Evolutionary conservation across 345 rosid species (phyloP).

Genomic region (Orychophragmus violaceus): DNA sequence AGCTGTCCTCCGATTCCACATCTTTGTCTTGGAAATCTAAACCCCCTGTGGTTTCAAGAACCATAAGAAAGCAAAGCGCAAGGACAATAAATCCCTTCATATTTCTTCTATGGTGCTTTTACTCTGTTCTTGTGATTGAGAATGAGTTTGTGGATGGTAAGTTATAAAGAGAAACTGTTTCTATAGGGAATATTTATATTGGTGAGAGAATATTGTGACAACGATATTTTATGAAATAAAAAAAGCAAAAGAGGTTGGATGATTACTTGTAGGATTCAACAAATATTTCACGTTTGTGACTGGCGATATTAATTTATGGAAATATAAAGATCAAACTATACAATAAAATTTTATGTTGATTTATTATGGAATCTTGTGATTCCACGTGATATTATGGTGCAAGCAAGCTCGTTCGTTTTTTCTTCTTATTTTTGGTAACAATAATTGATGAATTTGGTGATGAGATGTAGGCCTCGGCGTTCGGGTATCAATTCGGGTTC

Average conservation of each 20-base stretch:
- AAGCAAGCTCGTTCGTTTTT: constrained; percentile 6
- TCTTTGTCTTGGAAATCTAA: constrained; percentile 69
- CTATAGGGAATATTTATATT: constrained; percentile 6
- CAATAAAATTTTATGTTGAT: not conserved
- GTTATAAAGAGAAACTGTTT: not conserved
- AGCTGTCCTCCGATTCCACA: constrained; percentile 50
- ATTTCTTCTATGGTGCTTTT: not conserved
- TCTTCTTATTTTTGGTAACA: not conserved
- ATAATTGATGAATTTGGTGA: not conserved
- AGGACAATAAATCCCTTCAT: constrained; percentile 32
- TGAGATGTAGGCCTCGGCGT: too few relatives aligned
- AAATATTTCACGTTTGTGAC: constrained; percentile 6
- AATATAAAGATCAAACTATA: not conserved
- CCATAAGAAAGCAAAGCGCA: constrained; percentile 36
- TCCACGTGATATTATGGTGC: not conserved
- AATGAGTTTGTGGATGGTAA: not conserved
- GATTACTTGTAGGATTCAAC: constrained; percentile 23
- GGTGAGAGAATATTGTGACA: constrained; percentile 7
- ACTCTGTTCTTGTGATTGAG: constrained; percentile 12
- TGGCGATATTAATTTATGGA: not conserved
- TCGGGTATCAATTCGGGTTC: too few relatives aligned
- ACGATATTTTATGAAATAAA: not conserved
- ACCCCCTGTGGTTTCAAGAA: constrained; percentile 39
- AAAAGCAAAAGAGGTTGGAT: constrained; percentile 1
- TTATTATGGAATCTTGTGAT: not conserved